Evolutionary conservation across 768 basidiomycete genomes (phyloP), one percentile per base, ranked within the genome.

Genomic region (Candolleomyces aberdarensis): DNA sequence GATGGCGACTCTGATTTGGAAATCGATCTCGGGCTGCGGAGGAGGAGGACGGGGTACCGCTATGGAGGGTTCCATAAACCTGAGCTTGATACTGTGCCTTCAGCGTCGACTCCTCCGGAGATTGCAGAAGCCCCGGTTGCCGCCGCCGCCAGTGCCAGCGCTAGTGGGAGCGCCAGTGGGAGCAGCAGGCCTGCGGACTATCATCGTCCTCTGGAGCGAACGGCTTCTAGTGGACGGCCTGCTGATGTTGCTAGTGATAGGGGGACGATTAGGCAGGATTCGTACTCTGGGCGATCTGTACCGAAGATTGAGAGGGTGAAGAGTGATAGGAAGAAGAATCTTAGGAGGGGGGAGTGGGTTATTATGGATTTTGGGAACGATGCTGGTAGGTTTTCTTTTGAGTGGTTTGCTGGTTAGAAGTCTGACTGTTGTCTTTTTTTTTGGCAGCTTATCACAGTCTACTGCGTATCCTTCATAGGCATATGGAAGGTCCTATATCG

Each of bases 381-480:
- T 56, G 69, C 70, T 50, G 81, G 81, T 79, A 57, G 66, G 20
- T 26, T 59, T 57, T 26, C 36, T 4, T 0, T 51, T 39, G 39
- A 15, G 43, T 51, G 61, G 20, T 59, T 13, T 17, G 48, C 10
- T 22, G 44, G 48, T 22, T 40, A n/a, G n/a, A n/a, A n/a, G n/a
- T n/a, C 8, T 43, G 5, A 49, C 41, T 7, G 55, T 53, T 56
- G 43, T 11, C 56, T 51, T 26, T 44, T n/a, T 22, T 57, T 56
- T 58, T 44, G 50, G 11, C 62, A 85, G 82, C 82, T 4, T 81
- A 76, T 67, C 72, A 74, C 46, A 82, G 76, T 43, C 74, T 85
- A n/a, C 73, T 83, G 3, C 82, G 82, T 19, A 76, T 85, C 40
- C 75, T 84, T 15, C 84, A 85, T 63, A 77, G 83, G 3, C 76